Base-by-base conservation (phyloP, 106 monocot species). In the Cymbidium sinense region DNA sequence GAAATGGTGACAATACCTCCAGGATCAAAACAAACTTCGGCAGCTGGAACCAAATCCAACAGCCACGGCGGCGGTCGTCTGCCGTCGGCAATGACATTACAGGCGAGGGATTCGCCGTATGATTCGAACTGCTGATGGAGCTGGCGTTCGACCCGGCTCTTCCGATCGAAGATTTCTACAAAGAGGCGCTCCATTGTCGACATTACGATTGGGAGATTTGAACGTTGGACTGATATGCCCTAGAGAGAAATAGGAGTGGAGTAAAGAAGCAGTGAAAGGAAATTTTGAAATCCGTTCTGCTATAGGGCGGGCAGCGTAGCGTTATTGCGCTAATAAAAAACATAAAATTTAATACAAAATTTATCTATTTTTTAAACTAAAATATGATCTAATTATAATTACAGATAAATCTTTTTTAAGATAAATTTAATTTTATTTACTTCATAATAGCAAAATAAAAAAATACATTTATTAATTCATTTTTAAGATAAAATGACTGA, bases 131-230 rank as follows among this genome's bases (percentile, higher is more conserved):
- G 95, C 82, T 86, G 84, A 78, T 75, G 54, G 43, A 91, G 54
- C 85, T 90, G 93, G 41, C 25, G 64, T 20, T 80, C 82, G 50
- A 93, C 82, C 77, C 83, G 82, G 51, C 76, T 58, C 84, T 81
- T 85, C 78, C 87, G 87, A 29, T 86, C 95, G 73, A 93, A 95
- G 79, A 93, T 76, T 70, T 93, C 86, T 83, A 93, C 84, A 79
- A 95, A 89, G 50, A 93, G 81, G 37, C 87, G 84, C 85, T 95
- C 92, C 86, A 93, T 54, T 73, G 70, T 82, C 88, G 87, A 76
- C 89, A 84, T 86, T 78, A 7, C 31, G 31, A 67, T 33, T 17
- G 11, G 1, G 67, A 67, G 12, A 8, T 67, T 67, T 33, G 31
- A 67, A 33, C 31, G n/a, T 33, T 33, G 58, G 23, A 31, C 7